Evolutionary conservation across 306 rosid genomes (phyloP), one percentile per base, ranked within the genome.

Genomic region (Cotoneaster glaucophyllus): DNA sequence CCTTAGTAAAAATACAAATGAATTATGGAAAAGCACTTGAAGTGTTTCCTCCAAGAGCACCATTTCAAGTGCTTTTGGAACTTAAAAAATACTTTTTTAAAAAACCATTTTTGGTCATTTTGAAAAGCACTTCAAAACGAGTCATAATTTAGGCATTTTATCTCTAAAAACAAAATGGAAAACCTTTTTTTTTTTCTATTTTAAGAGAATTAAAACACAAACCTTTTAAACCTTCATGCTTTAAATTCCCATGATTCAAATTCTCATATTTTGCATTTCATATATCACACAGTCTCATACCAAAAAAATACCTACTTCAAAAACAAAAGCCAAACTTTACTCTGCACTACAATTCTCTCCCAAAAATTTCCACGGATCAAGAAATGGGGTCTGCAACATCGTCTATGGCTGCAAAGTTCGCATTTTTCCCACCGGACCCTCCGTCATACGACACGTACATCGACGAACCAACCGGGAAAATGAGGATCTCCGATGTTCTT

Each of bases 331-430:
- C 56, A 39, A 58, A 50, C 44, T 62, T 26, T 70, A 77, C 77
- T 83, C 75, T 78, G 83, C 66, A 62, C 21, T 28, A 6, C 66
- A 62, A 62, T 62, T 29, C 39, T 31, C 66, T 25, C 29, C 29
- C 41, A 21, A 54, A 78, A 63, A 28, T 6, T 37, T 54, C 11
- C 26, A 17, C 48, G 12, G 67, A 34, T 17, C 24, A 44, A 69
- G 68, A 81, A 29, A 86, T 90, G 95, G 95, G 95, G 57, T 82
- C 87, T 81, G 92, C 92, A 72, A 81, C 95, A 48, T 90, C 95
- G 19, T 87, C 95, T 1, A 82, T 90, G 95, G 92, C 95, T 0
- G 85, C 95, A 10, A 90, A 86, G 80, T 87, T 90, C 21, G 90
- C 90, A 29, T 87, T 90, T 67, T 90, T 82, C 65, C 95, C 95